Evolutionary conservation across 2,329 filamentous ascomycete genomes (phyloP), one percentile per base, ranked within the genome.

Genomic region (Drechslera avenae): DNA sequence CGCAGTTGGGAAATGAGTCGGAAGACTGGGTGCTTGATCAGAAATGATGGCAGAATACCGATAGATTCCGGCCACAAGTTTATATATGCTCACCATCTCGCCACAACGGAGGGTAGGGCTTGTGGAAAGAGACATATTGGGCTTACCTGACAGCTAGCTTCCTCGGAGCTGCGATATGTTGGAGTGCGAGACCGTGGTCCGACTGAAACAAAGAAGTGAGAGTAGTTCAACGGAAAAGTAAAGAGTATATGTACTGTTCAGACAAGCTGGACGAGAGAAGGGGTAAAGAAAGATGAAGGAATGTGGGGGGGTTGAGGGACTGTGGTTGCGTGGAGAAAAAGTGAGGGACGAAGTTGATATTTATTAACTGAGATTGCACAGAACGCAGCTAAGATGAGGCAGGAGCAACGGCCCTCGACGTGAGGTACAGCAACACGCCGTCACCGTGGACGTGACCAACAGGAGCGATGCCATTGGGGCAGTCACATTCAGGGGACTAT

Each of bases 231-330:
- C 49, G 56, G 60, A 50, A 42, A 50, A 33, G 59, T 52, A 68
- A 66, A 50, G 64, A 66, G 51, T 23, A 62, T 69, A 58, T 57
- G 32, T 54, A 47, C 51, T 47, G 57, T 53, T 58, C 44, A 62
- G 56, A 50, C 56, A 60, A 62, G 59, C 53, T 60, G 57, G 47
- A 55, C 46, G 51, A 59, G 54, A 48, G 49, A 51, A 56, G 53
- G 48, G 52, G 49, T 51, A 59, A 51, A 49, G 41, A 35, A 16
- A 39, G 39, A 33, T 21, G 18, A 65, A 64, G 62, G 50, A 67
- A 60, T 60, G 63, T 67, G 59, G 34, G 59, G 34, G 55, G 35
- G 40, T 28, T 40, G 35, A 21, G 30, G 3, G 48, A 50, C 49
- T 54, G 45, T 50, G 44, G 41, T 58, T 59, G 53, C 9, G 52